Conservation (phyloP, 1,284 basidiomycete species). For the Ganoderma resinaceum region DNA sequence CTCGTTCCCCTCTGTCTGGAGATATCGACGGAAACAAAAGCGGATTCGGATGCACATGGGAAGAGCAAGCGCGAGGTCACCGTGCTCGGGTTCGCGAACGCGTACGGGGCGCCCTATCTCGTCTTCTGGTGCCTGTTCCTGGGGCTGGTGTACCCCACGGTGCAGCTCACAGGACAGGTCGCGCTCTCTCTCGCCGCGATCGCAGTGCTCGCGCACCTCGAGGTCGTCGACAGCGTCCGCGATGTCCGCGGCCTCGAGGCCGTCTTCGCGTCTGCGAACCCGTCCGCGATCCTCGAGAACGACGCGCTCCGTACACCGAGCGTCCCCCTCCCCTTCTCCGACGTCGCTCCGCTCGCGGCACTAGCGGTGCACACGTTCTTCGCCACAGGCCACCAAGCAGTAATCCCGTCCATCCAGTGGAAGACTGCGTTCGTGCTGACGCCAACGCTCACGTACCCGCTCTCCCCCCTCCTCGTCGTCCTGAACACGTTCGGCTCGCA, state of each 20-base stretch:
- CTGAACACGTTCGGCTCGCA: slow-evolving; percentile 85
- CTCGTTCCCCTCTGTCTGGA: slow-evolving; percentile 76
- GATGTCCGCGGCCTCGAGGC: slow-evolving; percentile 70
- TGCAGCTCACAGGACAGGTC: slow-evolving; percentile 86
- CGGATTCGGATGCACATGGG: slow-evolving; percentile 20
- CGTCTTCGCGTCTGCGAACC: slow-evolving; percentile 53
- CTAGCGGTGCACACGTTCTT: slow-evolving; percentile 85
- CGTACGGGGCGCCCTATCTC: slow-evolving; percentile 87
- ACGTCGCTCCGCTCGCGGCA: slow-evolving; percentile 77
- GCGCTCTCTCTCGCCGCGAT: slow-evolving; percentile 69
- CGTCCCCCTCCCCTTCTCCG: slow-evolving; percentile 63
- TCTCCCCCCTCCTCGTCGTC: slow-evolving; percentile 80
- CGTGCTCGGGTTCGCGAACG: slow-evolving; percentile 90
- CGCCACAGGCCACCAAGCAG: slow-evolving; percentile 91
- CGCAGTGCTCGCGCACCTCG: slow-evolving; percentile 75
- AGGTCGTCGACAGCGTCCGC: slow-evolving; percentile 80
- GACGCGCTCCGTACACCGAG: slow-evolving; percentile 36
- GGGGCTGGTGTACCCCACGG: slow-evolving; percentile 68
- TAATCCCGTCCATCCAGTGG: slow-evolving; percentile 94
- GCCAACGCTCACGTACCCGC: slow-evolving; percentile 72
- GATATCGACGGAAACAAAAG: slow-evolving; percentile 46
- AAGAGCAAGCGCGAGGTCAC: slow-evolving; percentile 57
- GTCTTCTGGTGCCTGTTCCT: slow-evolving; percentile 80
- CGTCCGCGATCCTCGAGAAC: slow-evolving; percentile 50
- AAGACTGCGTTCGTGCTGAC: slow-evolving; percentile 88